Evolutionary conservation across 192 early-diverging fungal species (phyloP).

Genomic region (Helicostylum pulchrum): DNA sequence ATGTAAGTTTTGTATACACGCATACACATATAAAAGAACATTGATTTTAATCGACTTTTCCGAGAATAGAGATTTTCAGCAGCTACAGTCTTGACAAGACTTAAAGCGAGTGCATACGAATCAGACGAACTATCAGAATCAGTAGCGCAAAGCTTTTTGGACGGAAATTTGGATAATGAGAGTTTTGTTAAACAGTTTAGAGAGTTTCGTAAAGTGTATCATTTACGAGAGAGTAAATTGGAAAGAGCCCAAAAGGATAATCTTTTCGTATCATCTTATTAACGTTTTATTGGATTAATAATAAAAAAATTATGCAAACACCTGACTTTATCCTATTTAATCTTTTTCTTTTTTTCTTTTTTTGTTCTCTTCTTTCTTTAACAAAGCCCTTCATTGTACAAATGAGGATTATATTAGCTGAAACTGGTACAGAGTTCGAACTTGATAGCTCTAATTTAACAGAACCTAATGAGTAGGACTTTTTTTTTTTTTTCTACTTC

Average conservation of each 20-base stretch:
- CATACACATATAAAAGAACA: too few species aligned
- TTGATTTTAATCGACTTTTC: too few species aligned
- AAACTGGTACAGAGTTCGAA: background rate
- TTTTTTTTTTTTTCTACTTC: background rate
- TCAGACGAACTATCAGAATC: slow-evolving; percentile 55
- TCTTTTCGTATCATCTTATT: slow-evolving; percentile 26
- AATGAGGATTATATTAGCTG: background rate
- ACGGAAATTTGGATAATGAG: slow-evolving; percentile 49
- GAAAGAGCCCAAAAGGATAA: slow-evolving; percentile 38
- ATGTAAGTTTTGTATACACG: too few species aligned
- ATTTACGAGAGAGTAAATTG: slow-evolving; percentile 49
- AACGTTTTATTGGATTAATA: background rate
- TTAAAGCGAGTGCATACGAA: slow-evolving; percentile 45
- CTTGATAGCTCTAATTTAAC: background rate
- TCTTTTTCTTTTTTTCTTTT: background rate
- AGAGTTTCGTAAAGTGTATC: slow-evolving; percentile 54
- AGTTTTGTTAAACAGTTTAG: slow-evolving; percentile 48
- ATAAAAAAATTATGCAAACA: background rate
- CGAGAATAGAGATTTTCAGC: slow-evolving; percentile 41
- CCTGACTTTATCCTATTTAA: background rate
- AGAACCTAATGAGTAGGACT: background rate
- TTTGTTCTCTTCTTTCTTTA: background rate
- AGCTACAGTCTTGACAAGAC: slow-evolving; percentile 41
- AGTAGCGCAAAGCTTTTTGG: slow-evolving; percentile 49
- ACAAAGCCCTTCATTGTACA: background rate